A percentile compares a stretch with the other conserved stretches of the same genome.
Evolutionary conservation across 148 eudicot species (phyloP).

Genomic region (Rhododendron vialii): DNA sequence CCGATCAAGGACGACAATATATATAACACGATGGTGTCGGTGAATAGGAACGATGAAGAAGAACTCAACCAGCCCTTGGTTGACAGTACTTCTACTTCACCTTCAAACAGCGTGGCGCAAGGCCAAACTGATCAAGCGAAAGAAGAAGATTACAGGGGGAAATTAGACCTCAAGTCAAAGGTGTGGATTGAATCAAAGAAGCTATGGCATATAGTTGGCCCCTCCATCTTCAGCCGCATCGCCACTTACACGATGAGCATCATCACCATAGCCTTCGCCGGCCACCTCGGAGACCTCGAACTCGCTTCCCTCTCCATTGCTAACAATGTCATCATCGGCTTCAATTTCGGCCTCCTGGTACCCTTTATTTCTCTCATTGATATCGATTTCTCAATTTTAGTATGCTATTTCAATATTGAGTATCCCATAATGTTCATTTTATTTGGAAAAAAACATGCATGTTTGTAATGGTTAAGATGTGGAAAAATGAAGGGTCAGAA

Average conservation of each 20-base stretch:
- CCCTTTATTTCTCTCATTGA: too few species aligned
- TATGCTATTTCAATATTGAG: too few species aligned
- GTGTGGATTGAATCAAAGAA: constrained; percentile 53
- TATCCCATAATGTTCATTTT: too few species aligned
- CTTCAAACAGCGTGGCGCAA: too few species aligned
- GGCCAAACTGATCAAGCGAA: too few species aligned
- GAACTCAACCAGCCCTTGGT: too few species aligned
- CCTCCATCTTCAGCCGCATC: constrained; percentile 45
- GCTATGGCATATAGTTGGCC: constrained; percentile 57
- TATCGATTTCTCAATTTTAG: too few species aligned
- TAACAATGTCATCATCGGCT: constrained; percentile 22
- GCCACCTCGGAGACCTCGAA: constrained; percentile 26
- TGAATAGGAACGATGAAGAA: too few species aligned
- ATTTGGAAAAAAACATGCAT: too few species aligned
- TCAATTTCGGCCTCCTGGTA: constrained; percentile 23
- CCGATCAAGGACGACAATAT: too few species aligned
- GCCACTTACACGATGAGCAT: constrained; percentile 44
- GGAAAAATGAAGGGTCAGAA: not conserved
- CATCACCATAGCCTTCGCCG: constrained; percentile 52
- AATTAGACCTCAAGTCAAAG: constrained; percentile 11
- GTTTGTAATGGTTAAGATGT: not conserved
- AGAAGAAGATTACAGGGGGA: not conserved
- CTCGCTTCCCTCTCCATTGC: constrained; percentile 28
- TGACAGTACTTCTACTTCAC: too few species aligned
- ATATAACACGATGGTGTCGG: too few species aligned